Percentiles rank a stretch among this genome's conserved stretches.
Evolutionary conservation across 2,329 filamentous ascomycete genomes (phyloP).

Genomic region (Penicillium sclerotigenum): DNA sequence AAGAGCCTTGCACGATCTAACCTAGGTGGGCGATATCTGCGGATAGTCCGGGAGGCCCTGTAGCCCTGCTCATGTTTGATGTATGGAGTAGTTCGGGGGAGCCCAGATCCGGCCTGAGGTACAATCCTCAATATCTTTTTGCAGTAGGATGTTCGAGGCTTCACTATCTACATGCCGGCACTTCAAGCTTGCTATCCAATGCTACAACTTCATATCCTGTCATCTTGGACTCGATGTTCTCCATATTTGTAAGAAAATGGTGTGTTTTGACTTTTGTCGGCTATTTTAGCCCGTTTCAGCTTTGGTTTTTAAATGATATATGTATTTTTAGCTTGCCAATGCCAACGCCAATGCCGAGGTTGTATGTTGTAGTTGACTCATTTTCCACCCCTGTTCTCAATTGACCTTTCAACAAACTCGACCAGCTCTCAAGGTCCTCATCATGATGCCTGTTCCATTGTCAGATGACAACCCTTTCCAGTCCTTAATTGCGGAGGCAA

Average conservation of each 20-base stretch:
- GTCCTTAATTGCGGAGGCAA: constrained; percentile 13
- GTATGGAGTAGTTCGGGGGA: not conserved
- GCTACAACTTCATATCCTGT: not conserved
- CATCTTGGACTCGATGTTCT: not conserved
- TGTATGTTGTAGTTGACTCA: not conserved
- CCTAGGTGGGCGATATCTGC: not conserved
- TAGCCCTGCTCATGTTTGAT: not conserved
- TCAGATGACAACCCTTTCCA: constrained; percentile 22
- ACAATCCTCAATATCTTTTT: not conserved
- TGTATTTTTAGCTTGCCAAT: not conserved
- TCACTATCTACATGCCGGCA: not conserved
- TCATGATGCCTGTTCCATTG: not conserved
- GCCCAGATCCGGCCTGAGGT: not conserved
- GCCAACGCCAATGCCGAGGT: too few relatives aligned
- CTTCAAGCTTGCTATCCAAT: not conserved
- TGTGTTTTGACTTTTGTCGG: not conserved
- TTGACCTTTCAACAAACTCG: not conserved
- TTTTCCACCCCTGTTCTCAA: not conserved
- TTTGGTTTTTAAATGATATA: not conserved
- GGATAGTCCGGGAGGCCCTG: not conserved
- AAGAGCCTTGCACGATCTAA: too few relatives aligned
- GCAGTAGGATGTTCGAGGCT: not conserved
- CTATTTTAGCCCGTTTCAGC: not conserved
- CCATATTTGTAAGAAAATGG: not conserved
- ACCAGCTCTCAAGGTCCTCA: not conserved